Base-by-base conservation (phyloP, 2,329 filamentous ascomycete species). In the Raffaelea albimanens region DNA sequence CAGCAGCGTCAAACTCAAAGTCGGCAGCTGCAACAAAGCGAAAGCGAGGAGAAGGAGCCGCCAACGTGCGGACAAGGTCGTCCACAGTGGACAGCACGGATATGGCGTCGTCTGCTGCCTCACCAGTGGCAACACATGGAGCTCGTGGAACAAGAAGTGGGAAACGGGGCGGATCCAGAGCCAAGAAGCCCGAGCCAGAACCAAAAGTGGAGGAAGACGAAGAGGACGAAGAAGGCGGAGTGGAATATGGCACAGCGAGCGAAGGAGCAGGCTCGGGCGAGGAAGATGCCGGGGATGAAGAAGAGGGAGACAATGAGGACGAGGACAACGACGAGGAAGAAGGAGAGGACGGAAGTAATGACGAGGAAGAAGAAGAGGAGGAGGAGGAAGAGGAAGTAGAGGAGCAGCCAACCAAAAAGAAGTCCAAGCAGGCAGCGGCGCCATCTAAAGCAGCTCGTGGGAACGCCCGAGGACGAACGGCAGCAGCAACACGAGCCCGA, bases 21-120 rank as follows among this genome's bases (percentile, higher is more conserved):
- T n/a, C n/a, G n/a, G 20, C 44, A 5, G 11, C 48, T 11, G 31
- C 49, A 8, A 21, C 39, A n/a, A 54, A 56, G 39, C 48, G 54
- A n/a, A 56, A 56, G 41, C 54, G 54, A 16, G 51, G 51, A n/a
- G 52, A 52, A 11, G 34, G 47, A 14, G 46, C n/a, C n/a, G n/a
- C 43, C 9, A 39, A 45, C 2, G 16, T 45, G 34, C 44, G 49
- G 36, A 53, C 50, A 22, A 47, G 56, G 21, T 56, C 54, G 16
- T 53, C 52, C 4, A 56, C 54, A 1, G 54, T 53, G n/a, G 53
- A 54, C 19, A 56, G 54, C 43, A 39, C 44, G 3, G 52, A 50
- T 19, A 42, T 48, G 25, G 43, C 44, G 10, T 52, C 54, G 3
- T 50, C 53, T 5, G 49, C 33, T 1, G 41, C 52, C 2, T 52